These are phyloP conservation scores for Nymphaea thermarum DNA, from an alignment of 164 flowering plant species.

Conservation along the genomic window DNA sequence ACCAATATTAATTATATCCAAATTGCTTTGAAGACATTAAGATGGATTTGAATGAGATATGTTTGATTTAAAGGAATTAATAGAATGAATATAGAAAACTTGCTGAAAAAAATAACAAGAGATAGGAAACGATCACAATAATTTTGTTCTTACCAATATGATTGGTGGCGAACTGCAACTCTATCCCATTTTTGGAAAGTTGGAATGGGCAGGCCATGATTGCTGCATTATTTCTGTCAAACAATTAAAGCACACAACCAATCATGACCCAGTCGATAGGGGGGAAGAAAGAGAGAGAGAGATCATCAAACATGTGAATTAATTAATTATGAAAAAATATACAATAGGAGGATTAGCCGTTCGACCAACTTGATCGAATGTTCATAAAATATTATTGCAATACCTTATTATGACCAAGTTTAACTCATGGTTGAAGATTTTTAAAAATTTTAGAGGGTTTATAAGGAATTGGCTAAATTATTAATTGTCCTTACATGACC, in stretches of 20 bases:
- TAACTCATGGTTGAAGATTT: too few relatives aligned
- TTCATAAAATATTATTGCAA: too few relatives aligned
- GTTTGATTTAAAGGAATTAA: not conserved
- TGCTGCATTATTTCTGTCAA: constrained; percentile 67
- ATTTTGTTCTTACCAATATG: constrained; percentile 35
- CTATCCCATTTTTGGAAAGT: constrained; percentile 57
- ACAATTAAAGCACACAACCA: not conserved
- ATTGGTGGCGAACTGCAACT: constrained; percentile 72
- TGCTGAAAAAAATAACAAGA: not conserved
- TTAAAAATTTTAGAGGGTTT: too few relatives aligned
- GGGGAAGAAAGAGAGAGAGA: not conserved
- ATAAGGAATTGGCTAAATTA: too few relatives aligned
- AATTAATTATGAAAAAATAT: not conserved
- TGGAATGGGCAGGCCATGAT: constrained; percentile 56
- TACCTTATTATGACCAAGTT: too few relatives aligned
- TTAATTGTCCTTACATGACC: too few relatives aligned
- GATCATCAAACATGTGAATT: not conserved
- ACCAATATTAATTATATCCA: too few relatives aligned
- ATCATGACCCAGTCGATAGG: too few relatives aligned
- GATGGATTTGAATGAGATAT: too few relatives aligned
- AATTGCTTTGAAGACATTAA: too few relatives aligned
- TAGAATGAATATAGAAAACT: not conserved
- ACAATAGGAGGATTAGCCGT: not conserved
- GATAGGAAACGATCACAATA: not conserved
- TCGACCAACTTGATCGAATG: too few relatives aligned